Conservation (phyloP, 225 moss, liverwort and hornwort genomes). For the Thuidium tamariscinum region DNA sequence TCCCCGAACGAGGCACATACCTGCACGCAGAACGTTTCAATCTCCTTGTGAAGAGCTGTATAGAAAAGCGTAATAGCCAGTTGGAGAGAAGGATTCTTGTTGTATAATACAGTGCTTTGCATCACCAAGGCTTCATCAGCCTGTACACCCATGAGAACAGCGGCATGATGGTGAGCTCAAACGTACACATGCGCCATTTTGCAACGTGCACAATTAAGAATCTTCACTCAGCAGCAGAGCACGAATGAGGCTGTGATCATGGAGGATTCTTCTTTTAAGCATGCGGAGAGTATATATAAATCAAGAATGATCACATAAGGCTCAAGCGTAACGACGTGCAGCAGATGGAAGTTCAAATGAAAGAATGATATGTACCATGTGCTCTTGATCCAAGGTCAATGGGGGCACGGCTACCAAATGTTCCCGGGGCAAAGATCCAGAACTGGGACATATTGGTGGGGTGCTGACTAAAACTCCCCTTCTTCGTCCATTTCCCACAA, state of each 20-base stretch:
- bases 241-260: neutral
- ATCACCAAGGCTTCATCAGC: conserved; percentile 68
- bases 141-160: conserved; percentile 27
- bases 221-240: neutral
- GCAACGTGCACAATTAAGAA: neutral
- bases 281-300: neutral
- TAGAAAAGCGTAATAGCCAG: conserved; percentile 54
- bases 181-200: neutral
- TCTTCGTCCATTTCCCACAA: conserved; percentile 46
- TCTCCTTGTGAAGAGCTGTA: conserved; percentile 64
- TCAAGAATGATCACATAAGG: neutral
- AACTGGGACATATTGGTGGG: conserved; percentile 57
- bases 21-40: conserved; percentile 69
- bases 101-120: conserved; percentile 69
- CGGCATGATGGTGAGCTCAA: neutral
- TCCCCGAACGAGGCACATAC: conserved; percentile 1
- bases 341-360: neutral
- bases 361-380: conserved; percentile 17
- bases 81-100: conserved; percentile 56
- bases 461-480: conserved; percentile 34
- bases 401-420: conserved; percentile 66
- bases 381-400: conserved; percentile 70
- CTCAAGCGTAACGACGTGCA: neutral
- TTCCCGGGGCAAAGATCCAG: conserved; percentile 61
- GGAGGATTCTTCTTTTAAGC: neutral